Evolutionary conservation across 2,329 filamentous ascomycete genomes (phyloP).

Genomic region (Dothistroma septosporum): DNA sequence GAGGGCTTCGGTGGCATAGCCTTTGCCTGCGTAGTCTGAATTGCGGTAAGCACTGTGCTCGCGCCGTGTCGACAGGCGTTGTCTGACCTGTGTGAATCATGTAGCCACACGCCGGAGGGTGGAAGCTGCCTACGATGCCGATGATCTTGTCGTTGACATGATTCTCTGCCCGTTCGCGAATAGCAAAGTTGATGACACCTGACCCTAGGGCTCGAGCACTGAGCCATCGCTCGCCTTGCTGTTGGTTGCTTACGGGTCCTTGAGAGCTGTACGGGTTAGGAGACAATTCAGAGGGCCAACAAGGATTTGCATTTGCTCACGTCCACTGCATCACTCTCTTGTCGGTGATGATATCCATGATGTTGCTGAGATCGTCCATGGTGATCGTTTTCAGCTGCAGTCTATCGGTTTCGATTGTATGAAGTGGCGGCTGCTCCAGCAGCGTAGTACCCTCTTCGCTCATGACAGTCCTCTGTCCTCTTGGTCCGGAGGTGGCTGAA

Average conservation of each 20-base stretch:
- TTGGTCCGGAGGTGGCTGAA: neutral
- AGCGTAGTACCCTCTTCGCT: conserved; percentile 6
- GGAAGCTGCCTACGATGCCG: conserved; percentile 41
- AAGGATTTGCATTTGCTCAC: conserved; percentile 42
- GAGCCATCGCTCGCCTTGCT: conserved; percentile 37
- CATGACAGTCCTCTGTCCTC: neutral
- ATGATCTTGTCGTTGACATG: conserved; percentile 55
- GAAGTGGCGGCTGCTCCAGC: conserved; percentile 14
- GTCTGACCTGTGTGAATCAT: conserved; percentile 37
- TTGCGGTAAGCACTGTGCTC: neutral
- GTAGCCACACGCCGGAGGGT: conserved; percentile 43
- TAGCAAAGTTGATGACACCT: conserved; percentile 55
- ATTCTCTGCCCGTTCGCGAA: conserved; percentile 49
- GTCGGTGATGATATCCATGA: conserved; percentile 51
- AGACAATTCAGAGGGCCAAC: conserved; percentile 33
- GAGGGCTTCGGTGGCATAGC: conserved; percentile 45
- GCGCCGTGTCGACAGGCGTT: neutral
- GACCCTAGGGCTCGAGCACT: conserved; percentile 33
- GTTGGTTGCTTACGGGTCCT: conserved; percentile 13
- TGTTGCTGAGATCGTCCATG: conserved; percentile 20
- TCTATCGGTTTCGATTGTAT: conserved; percentile 17
- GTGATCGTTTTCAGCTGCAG: conserved; percentile 19
- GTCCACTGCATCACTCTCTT: conserved; percentile 63
- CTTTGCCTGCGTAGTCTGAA: conserved; percentile 33
- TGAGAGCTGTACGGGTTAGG: conserved; percentile 39